phyloP scores from a whole-genome alignment of 2,329 filamentous ascomycete species.

The Eurotiales sp. region DNA sequence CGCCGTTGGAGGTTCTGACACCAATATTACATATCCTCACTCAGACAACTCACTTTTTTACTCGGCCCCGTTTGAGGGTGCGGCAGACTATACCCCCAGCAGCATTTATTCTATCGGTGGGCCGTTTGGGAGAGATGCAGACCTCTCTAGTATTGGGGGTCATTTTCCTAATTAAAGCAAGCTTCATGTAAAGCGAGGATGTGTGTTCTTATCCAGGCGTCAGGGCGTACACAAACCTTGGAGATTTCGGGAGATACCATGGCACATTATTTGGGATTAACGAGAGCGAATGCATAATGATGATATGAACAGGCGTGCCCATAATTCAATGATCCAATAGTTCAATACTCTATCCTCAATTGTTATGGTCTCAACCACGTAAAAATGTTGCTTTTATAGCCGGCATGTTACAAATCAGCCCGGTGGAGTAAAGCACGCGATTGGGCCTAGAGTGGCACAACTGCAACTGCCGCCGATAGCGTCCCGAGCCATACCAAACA shows the following conservation, averaged over 20 bases:
- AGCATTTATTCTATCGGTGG: background rate
- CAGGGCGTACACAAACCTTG: no score
- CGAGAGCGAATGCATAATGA: no score
- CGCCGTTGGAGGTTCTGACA: background rate
- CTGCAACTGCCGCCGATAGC: background rate
- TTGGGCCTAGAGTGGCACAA: background rate
- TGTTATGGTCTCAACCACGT: no score
- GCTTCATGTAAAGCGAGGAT: no score
- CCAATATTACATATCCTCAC: background rate
- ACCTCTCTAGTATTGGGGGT: background rate
- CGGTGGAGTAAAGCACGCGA: conserved; percentile 10
- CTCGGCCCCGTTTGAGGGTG: background rate
- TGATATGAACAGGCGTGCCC: no score
- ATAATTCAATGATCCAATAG: no score
- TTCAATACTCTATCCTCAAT: no score
- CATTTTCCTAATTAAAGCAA: background rate
- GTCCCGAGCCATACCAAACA: background rate
- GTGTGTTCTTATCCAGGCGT: no score
- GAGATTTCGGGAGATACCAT: no score
- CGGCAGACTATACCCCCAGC: background rate
- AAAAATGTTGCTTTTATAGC: no score
- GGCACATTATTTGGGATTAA: no score
- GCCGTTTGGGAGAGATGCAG: background rate
- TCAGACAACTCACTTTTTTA: background rate
- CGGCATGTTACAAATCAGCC: no score